Evolutionary conservation across 352 stramenopile species (phyloP).

Genomic region (Aphanomyces cochlioides): DNA sequence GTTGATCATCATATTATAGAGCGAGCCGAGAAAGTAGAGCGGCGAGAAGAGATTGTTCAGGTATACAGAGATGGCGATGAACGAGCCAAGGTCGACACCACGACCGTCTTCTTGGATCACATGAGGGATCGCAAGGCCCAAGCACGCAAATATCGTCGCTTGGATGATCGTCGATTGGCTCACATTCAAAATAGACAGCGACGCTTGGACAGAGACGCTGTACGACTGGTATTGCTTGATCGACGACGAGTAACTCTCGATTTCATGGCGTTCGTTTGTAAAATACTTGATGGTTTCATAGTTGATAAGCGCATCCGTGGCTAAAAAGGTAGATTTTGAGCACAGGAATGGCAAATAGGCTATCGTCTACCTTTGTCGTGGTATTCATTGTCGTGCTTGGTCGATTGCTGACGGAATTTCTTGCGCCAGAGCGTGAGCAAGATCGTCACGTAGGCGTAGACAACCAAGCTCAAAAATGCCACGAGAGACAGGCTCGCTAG

Average conservation of each 20-base stretch:
- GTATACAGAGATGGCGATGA: constrained; percentile 95
- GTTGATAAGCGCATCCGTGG: constrained; percentile 96
- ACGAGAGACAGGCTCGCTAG: constrained; percentile 88
- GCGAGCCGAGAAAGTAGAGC: constrained; percentile 94
- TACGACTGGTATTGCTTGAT: constrained; percentile 93
- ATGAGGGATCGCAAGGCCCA: constrained; percentile 63
- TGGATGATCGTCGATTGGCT: constrained; percentile 87
- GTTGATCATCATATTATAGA: constrained; percentile 87
- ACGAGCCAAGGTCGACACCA: constrained; percentile 91
- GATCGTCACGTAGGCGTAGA: constrained; percentile 95
- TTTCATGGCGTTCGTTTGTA: constrained; percentile 91
- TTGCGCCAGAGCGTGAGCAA: constrained; percentile 97
- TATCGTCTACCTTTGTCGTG: constrained; percentile 79
- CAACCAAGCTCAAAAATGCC: constrained; percentile 93
- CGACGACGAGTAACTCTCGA: constrained; percentile 86
- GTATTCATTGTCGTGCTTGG: constrained; percentile 96
- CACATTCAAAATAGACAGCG: constrained; percentile 93
- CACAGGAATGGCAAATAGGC: background rate
- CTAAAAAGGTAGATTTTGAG: constrained; percentile 28
- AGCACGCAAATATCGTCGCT: constrained; percentile 54
- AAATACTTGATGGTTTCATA: constrained; percentile 99
- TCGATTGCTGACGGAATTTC: constrained; percentile 93
- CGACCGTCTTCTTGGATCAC: constrained; percentile 67
- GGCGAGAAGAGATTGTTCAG: constrained; percentile 95
- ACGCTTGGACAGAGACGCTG: constrained; percentile 91